Conservation (phyloP, 495 filamentous ascomycete species). For the Neurospora sp. region DNA sequence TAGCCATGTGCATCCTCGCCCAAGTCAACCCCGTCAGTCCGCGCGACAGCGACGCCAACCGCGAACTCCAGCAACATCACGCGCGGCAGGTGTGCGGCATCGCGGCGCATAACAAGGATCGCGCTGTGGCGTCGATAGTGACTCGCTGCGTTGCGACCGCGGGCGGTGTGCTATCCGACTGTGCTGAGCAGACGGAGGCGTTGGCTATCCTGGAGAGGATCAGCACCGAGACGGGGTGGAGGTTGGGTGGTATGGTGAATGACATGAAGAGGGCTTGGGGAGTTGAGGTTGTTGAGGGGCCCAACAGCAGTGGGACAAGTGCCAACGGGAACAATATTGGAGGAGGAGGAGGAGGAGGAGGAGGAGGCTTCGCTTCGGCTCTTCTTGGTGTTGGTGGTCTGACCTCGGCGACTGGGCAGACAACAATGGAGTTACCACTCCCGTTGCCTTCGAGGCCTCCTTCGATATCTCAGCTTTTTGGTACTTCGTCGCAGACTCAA, state of each 20-base stretch:
- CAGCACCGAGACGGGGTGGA: conserved; percentile 70
- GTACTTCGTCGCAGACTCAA: background rate
- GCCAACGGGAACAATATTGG: background rate
- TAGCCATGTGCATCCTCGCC: conserved; percentile 66
- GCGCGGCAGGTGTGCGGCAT: conserved; percentile 82
- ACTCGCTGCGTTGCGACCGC: conserved; percentile 71
- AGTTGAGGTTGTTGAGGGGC: background rate
- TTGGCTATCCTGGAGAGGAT: conserved; percentile 68
- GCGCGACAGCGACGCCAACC: conserved; percentile 53
- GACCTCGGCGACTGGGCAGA: background rate
- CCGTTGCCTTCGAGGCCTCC: background rate
- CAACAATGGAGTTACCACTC: background rate
- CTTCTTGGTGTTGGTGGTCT: background rate
- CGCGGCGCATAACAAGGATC: conserved; percentile 71
- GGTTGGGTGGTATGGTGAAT: conserved; percentile 52
- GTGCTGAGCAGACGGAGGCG: conserved; percentile 72
- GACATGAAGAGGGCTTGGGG: conserved; percentile 67
- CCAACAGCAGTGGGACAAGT: background rate
- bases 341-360: background rate
- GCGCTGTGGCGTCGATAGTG: conserved; percentile 66
- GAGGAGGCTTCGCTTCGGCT: background rate
- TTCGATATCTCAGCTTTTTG: background rate
- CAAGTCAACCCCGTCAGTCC: conserved; percentile 60
- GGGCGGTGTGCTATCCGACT: conserved; percentile 58
- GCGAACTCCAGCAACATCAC: conserved; percentile 55